These are phyloP conservation scores for Pseudonitzschia delicatissima DNA, from an alignment of 108 stramenopile species.

Conservation along the genomic window DNA sequence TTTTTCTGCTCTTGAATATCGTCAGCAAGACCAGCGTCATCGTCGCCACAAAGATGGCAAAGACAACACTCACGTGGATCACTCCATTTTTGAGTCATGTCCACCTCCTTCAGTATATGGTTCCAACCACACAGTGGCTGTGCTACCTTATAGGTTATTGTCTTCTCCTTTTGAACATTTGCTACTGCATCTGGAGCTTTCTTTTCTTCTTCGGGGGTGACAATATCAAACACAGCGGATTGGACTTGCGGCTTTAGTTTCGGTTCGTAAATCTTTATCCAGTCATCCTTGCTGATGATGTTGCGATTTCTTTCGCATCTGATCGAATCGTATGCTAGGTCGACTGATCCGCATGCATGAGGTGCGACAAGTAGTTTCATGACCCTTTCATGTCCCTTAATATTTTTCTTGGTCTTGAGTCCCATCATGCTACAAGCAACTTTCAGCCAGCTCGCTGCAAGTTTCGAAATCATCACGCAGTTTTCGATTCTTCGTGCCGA, in stretches of 20 bases:
- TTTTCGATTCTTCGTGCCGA: conserved; percentile 35
- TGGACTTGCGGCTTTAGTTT: conserved; percentile 24
- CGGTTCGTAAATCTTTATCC: conserved; percentile 34
- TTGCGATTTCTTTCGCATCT: conserved; percentile 40
- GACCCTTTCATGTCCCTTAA: conserved; percentile 41
- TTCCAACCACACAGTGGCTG: conserved; percentile 58
- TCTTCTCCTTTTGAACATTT: not conserved
- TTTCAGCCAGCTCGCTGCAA: conserved; percentile 51
- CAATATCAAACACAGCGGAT: conserved; percentile 14
- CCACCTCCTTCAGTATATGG: conserved; percentile 8
- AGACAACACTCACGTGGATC: conserved; percentile 64
- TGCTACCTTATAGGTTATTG: conserved; percentile 19
- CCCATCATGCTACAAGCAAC: conserved; percentile 47
- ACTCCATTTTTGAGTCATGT: conserved; percentile 38
- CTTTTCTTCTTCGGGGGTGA: not conserved
- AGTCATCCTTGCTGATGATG: conserved; percentile 41
- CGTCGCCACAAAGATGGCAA: conserved; percentile 64
- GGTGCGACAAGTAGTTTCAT: conserved; percentile 39
- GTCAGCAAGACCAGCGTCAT: conserved; percentile 56
- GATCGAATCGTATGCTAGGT: conserved; percentile 35
- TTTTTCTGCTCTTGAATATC: conserved; percentile 7
- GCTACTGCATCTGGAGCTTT: not conserved
- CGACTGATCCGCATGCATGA: conserved; percentile 36
- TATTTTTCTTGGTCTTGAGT: conserved; percentile 36
- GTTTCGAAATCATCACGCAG: conserved; percentile 43